These are phyloP conservation scores for Avena insularis DNA, from an alignment of 176 grass and related monocot genomes.

Conservation along the genomic window DNA sequence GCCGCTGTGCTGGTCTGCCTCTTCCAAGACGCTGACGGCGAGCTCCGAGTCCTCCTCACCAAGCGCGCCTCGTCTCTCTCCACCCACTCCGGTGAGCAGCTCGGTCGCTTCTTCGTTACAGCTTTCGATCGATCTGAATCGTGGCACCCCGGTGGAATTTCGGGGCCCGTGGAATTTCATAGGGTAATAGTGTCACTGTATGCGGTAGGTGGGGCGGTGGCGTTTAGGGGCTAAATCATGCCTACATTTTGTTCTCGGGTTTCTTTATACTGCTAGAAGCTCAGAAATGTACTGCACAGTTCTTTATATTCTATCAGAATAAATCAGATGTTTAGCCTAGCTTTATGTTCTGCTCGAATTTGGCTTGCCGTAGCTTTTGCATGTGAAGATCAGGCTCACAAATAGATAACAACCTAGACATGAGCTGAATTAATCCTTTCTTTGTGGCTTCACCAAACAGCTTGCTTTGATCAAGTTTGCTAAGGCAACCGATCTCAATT, in stretches of 20 bases:
- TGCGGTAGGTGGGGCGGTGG: neutral
- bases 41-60: conserved; percentile 75
- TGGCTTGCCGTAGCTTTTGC: conserved; percentile 7
- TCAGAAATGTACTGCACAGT: neutral
- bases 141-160: neutral
- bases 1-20: conserved; percentile 73
- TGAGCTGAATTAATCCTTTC: neutral
- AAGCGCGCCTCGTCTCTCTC: conserved; percentile 71
- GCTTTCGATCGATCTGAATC: conserved; percentile 7
- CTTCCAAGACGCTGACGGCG: conserved; percentile 53
- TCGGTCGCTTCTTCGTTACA: neutral
- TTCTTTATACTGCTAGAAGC: neutral
- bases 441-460: neutral
- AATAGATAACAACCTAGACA: conserved; percentile 18
- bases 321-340: conserved; percentile 4
- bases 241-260: neutral
- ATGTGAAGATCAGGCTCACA: neutral
- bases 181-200: neutral
- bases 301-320: neutral
- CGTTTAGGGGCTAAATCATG: neutral
- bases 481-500: neutral
- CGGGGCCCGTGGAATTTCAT: too few relatives aligned
- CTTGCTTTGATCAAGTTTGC: conserved; percentile 17
- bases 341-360: conserved; percentile 22
- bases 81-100: conserved; percentile 64